Evolutionary conservation across 2,329 filamentous ascomycete genomes (phyloP).

Genomic region (Colletotrichum falcatum): DNA sequence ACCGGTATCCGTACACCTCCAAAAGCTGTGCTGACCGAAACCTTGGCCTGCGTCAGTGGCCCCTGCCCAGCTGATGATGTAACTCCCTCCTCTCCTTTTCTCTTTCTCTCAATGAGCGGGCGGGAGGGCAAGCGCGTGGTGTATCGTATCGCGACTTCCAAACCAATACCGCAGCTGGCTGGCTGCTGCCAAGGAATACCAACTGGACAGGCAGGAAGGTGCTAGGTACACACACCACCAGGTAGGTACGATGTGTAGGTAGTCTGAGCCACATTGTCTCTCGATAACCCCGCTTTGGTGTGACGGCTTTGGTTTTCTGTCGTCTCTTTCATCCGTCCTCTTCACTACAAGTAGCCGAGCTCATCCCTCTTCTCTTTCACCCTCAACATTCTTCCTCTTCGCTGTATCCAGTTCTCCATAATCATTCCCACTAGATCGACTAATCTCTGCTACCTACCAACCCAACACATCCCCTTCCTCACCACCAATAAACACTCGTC

Average conservation of each 20-base stretch:
- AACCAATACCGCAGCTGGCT: constrained; percentile 2
- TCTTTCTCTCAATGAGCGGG: constrained; percentile 9
- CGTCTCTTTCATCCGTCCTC: background rate
- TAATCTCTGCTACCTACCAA: background rate
- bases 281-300: constrained; percentile 36
- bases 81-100: constrained; percentile 4
- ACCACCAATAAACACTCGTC: constrained; percentile 40
- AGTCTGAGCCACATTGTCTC: constrained; percentile 35
- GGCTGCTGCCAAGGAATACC: constrained; percentile 24
- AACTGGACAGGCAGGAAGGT: constrained; percentile 7
- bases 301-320: constrained; percentile 18
- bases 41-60: constrained; percentile 41
- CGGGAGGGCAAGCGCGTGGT: constrained; percentile 5
- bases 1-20: background rate
- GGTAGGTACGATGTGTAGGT: background rate
- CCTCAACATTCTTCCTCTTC: background rate
- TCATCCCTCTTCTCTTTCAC: constrained; percentile 17
- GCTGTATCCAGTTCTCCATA: background rate
- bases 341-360: constrained; percentile 37
- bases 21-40: constrained; percentile 14
- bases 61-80: constrained; percentile 36
- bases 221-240: background rate
- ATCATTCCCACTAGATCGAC: background rate
- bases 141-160: constrained; percentile 27
- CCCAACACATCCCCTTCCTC: background rate